Base-by-base conservation (phyloP, 257 asterid genomes). In the Handroanthus guayacan region DNA sequence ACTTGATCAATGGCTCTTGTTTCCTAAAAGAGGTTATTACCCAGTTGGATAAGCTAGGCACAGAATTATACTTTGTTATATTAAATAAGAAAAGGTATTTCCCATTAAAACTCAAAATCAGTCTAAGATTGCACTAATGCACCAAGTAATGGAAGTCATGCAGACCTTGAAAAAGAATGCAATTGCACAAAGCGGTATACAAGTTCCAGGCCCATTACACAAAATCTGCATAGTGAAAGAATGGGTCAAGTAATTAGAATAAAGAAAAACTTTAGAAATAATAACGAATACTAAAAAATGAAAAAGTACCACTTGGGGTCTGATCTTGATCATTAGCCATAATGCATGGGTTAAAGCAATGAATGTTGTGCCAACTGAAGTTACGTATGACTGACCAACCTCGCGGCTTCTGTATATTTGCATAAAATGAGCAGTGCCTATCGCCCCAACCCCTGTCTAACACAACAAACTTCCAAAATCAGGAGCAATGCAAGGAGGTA, bases 161-260 rank as follows among this genome's bases (percentile, higher is more conserved):
- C 90, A 77, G 54, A 94, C 98, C 98, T 95, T 92, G 82, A 92
- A 89, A 69, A 87, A 5, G 75, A 91, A 89, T 43, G 96, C 92
- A 66, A 91, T 91, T 45, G 62, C 86, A 76, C 97, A 91, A 17
- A 95, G 86, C 0, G 97, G 99, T 71, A 92, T 76, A 78, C 99
- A 92, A 5, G 99, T 95, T 69, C 99, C 99, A 69, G 99, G 99
- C 31, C 99, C 98, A 77, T 92, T 95, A 87, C 98, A 92, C 56
- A 92, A 80, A 79, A 92, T 89, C 97, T 94, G 89, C 69, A 72
- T 47, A 71, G 71, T 20, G 51, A 70, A 70, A 2, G 25, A 48
- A 34, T 2, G n/a, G 60, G 47, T 62, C 57, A 78, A 50, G 73
- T 48, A 39, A 10, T 72, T 14, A 48, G 39, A 75, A 75, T 14